These are phyloP conservation scores for Pichia manshurica DNA, from an alignment of 805 yeast species.

Conservation along the genomic window DNA sequence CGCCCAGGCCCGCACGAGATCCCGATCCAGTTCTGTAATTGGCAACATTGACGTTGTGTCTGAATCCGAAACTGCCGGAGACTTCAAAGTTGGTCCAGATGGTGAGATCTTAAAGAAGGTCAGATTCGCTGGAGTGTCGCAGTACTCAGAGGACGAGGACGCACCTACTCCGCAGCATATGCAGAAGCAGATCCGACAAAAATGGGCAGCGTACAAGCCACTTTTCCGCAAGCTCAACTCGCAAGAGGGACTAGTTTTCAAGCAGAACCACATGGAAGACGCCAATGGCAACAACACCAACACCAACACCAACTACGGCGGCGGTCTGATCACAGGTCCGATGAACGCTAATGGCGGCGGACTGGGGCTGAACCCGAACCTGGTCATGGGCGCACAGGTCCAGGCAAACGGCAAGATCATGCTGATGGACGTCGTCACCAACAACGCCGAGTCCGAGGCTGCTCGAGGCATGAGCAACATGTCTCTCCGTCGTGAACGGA, in stretches of 20 bases:
- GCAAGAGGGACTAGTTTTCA: constrained; percentile 34
- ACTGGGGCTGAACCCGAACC: constrained; percentile 3
- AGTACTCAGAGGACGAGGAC: constrained; percentile 48
- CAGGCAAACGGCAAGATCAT: constrained; percentile 26
- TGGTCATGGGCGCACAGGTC: constrained; percentile 11
- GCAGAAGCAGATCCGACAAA: constrained; percentile 32
- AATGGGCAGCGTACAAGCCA: constrained; percentile 31
- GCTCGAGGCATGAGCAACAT: neutral
- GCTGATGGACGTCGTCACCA: constrained; percentile 26
- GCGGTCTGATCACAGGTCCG: constrained; percentile 5
- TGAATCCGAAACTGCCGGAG: constrained; percentile 2
- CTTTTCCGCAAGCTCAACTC: constrained; percentile 28
- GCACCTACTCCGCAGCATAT: constrained; percentile 40
- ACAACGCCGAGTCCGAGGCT: neutral
- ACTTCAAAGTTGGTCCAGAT: constrained; percentile 10
- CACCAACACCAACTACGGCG: constrained; percentile 6
- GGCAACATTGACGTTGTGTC: constrained; percentile 25
- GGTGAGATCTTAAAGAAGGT: constrained; percentile 37
- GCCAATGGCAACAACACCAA: constrained; percentile 1
- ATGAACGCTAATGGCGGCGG: constrained; percentile 5
- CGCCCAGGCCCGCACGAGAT: neutral
- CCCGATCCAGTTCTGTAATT: constrained; percentile 6
- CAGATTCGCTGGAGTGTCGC: constrained; percentile 47
- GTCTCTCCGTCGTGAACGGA: constrained; percentile 1
- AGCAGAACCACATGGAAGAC: constrained; percentile 20